phyloP scores from a whole-genome alignment of 75 land plant genomes.

The Azolla pinnata region DNA sequence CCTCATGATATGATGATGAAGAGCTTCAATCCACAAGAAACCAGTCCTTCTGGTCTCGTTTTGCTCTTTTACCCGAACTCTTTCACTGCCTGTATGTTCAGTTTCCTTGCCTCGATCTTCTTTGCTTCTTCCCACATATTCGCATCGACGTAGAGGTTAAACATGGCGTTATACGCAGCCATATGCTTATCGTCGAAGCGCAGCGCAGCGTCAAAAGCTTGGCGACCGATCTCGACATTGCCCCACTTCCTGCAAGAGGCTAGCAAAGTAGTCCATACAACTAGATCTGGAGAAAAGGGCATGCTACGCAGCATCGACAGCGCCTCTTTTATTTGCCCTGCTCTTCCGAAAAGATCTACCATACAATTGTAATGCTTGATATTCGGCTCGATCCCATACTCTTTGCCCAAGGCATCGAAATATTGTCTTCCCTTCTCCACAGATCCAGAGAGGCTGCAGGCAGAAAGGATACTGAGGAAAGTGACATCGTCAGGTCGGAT shows the following conservation, averaged over 20 bases:
- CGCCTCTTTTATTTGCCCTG: slow-evolving; percentile 47
- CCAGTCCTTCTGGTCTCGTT: no score
- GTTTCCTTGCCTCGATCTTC: slow-evolving; percentile 5
- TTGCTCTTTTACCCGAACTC: no score
- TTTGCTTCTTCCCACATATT: slow-evolving; percentile 40
- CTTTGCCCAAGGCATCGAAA: slow-evolving; percentile 26
- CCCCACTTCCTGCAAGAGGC: slow-evolving; percentile 37
- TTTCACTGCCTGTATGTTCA: not conserved
- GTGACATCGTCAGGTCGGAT: slow-evolving; percentile 28
- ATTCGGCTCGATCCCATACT: slow-evolving; percentile 31
- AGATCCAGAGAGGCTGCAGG: slow-evolving; percentile 36
- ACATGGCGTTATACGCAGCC: slow-evolving; percentile 42
- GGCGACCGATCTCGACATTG: slow-evolving; percentile 35
- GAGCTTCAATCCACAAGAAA: no score
- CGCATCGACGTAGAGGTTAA: slow-evolving; percentile 48
- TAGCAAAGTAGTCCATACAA: slow-evolving; percentile 48
- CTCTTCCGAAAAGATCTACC: slow-evolving; percentile 44
- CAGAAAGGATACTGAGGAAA: slow-evolving; percentile 29
- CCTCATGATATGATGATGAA: no score
- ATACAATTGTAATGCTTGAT: slow-evolving; percentile 60
- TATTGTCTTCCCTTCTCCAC: slow-evolving; percentile 32
- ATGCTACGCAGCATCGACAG: slow-evolving; percentile 25
- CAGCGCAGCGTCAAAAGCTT: slow-evolving; percentile 34
- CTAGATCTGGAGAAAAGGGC: slow-evolving; percentile 39
- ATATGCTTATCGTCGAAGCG: slow-evolving; percentile 39